Base-by-base conservation (phyloP, 345 rosid genomes). In the Laguncularia racemosa region DNA sequence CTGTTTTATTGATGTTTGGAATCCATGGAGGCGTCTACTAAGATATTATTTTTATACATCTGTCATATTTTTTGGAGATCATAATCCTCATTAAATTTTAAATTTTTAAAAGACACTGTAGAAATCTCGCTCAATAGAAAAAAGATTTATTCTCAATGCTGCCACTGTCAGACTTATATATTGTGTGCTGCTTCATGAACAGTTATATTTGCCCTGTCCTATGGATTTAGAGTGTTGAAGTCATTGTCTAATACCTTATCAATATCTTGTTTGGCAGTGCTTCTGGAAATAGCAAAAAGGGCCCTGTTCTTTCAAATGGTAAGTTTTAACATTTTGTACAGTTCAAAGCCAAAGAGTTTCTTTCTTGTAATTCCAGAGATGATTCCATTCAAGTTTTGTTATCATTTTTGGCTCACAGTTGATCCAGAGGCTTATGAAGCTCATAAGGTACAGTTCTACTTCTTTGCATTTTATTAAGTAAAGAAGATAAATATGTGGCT, bases 291-390 rank as follows among this genome's bases (percentile, higher is more conserved):
- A 73, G 60, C 21, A 60, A 71, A 45, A 40, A 59, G 56, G 83
- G 82, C 67, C 85, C 81, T 69, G 56, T 65, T 63, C 71, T 88
- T 55, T 75, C 82, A 84, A 80, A 91, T 68, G 96, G 96, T 71
- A 57, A 88, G 84, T 71, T 58, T 23, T 66, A 59, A 44, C 33
- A 50, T 45, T 38, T 8, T 19, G 49, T 13, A 46, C 15, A 44
- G 20, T 57, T 54, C 28, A 8, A 20, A 4, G 40, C 40, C 40
- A 33, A 6, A 4, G 11, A 6, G 40, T 33, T 33, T 33, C 40
- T 9, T 1, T 33, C 40, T 33, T 33, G 4, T 33, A 33, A 10
- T 4, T 33, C 40, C 40, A 33, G 40, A 9, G 11, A 51, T 50
- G 53, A 51, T 51, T 21, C 4, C 20, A 16, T 9, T 52, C 46